A percentile compares a stretch with the other conserved stretches of the same genome.
Conservation (phyloP, 208 protist species). For the Acanthamoeba rhysodes region DNA sequence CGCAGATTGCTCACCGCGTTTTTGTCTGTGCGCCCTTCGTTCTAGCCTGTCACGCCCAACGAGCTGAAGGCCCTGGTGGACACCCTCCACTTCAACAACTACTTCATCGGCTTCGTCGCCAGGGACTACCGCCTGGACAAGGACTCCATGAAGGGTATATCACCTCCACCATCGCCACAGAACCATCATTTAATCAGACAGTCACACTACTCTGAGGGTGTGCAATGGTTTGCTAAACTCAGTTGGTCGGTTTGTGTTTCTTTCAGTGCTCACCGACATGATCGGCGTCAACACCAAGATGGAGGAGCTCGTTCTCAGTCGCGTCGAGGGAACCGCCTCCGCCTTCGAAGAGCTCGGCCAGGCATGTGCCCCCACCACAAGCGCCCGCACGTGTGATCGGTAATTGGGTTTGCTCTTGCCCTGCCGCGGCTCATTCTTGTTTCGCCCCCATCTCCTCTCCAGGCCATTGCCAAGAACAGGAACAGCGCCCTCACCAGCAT, state of each 20-base stretch:
- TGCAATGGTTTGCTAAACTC: not conserved
- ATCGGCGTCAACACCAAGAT: constrained; percentile 59
- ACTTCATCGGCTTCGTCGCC: constrained; percentile 81
- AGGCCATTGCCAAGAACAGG: constrained; percentile 71
- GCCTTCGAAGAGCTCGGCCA: constrained; percentile 63
- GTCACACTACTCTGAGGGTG: not conserved
- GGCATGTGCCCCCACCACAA: not conserved
- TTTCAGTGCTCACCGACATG: constrained; percentile 55
- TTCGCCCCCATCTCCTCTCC: too few relatives aligned
- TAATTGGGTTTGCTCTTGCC: not conserved
- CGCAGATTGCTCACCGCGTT: too few relatives aligned
- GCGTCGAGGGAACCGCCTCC: constrained; percentile 58
- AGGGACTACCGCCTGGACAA: constrained; percentile 78
- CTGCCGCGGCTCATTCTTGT: not conserved
- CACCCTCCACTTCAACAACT: constrained; percentile 81
- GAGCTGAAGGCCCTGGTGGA: constrained; percentile 81
- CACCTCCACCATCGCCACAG: not conserved
- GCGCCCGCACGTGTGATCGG: not conserved
- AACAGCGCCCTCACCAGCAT: constrained; percentile 50
- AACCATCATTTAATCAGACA: not conserved
- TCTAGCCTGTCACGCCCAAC: constrained; percentile 75
- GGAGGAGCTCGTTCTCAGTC: constrained; percentile 67
- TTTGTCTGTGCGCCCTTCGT: not conserved
- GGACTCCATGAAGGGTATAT: constrained; percentile 63
- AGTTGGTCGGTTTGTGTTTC: too few relatives aligned